Evolutionary conservation across 2,329 filamentous ascomycete genomes (phyloP).

Genomic region (Pleochaeta shiraiana): DNA sequence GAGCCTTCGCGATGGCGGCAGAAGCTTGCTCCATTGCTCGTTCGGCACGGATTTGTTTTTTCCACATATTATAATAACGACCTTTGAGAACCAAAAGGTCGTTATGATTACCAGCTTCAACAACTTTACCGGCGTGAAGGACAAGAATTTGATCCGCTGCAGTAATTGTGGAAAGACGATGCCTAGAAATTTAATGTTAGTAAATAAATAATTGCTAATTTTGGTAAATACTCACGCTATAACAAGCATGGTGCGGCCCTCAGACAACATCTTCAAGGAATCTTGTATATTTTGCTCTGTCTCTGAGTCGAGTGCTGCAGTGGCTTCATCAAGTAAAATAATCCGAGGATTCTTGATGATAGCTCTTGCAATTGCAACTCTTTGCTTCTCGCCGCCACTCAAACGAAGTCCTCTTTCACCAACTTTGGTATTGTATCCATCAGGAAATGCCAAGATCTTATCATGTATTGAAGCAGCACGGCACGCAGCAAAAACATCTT

Average conservation of each 20-base stretch:
- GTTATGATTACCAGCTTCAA: slow-evolving; percentile 58
- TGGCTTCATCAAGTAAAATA: slow-evolving; percentile 85
- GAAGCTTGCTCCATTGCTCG: slow-evolving; percentile 38
- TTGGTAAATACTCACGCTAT: slow-evolving; percentile 46
- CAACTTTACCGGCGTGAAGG: slow-evolving; percentile 53
- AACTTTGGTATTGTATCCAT: slow-evolving; percentile 74
- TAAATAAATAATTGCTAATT: not conserved
- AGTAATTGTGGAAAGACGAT: slow-evolving; percentile 66
- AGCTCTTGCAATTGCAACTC: slow-evolving; percentile 79
- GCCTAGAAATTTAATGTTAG: slow-evolving; percentile 35
- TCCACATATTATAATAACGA: slow-evolving; percentile 67
- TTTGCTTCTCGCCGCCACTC: slow-evolving; percentile 82
- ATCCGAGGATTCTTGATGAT: slow-evolving; percentile 83
- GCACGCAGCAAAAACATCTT: slow-evolving; percentile 65
- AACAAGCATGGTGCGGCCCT: slow-evolving; percentile 78
- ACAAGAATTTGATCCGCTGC: slow-evolving; percentile 78
- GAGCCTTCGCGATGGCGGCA: slow-evolving; percentile 14
- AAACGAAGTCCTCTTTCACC: slow-evolving; percentile 73
- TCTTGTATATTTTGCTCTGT: slow-evolving; percentile 88
- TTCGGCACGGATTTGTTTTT: slow-evolving; percentile 65
- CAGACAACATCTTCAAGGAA: slow-evolving; percentile 58
- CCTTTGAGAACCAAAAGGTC: slow-evolving; percentile 49
- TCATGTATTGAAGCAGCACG: slow-evolving; percentile 80
- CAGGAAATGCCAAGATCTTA: slow-evolving; percentile 72
- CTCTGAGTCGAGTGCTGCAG: slow-evolving; percentile 73